phyloP scores from a whole-genome alignment of 2,329 filamentous ascomycete species.

The Tolypocladium paradoxum region DNA sequence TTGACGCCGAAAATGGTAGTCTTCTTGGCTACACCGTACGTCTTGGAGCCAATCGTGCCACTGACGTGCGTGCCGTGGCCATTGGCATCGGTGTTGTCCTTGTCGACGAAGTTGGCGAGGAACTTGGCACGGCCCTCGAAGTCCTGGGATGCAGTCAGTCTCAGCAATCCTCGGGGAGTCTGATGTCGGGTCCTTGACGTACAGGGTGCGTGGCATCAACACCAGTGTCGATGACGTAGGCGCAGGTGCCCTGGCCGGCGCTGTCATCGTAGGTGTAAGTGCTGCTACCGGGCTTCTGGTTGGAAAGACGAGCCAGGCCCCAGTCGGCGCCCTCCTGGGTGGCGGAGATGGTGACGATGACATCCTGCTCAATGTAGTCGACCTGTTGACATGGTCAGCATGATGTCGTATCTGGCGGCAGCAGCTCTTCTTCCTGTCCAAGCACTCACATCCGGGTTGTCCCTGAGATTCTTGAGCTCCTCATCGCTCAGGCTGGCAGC shows the following conservation, averaged over 20 bases:
- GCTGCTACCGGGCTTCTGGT: constrained; percentile 11
- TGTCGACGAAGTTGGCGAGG: constrained; percentile 26
- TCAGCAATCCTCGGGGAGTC: not conserved
- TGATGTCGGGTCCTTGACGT: constrained; percentile 8
- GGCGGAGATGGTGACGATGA: constrained; percentile 39
- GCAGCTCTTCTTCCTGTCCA: not conserved
- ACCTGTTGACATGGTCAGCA: constrained; percentile 4
- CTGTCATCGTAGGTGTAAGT: constrained; percentile 26
- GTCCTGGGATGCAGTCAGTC: constrained; percentile 10
- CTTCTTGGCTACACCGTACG: constrained; percentile 35
- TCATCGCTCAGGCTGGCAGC: constrained; percentile 13
- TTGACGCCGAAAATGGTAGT: constrained; percentile 32
- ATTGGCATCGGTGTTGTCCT: constrained; percentile 26
- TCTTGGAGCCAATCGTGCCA: constrained; percentile 30
- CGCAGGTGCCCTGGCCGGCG: constrained; percentile 28
- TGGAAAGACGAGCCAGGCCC: constrained; percentile 29
- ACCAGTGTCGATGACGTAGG: constrained; percentile 36
- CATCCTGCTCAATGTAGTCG: constrained; percentile 31
- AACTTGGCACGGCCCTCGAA: constrained; percentile 32
- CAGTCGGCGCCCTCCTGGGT: constrained; percentile 28
- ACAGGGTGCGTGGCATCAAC: constrained; percentile 23
- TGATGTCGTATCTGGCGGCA: not conserved
- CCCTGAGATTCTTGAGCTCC: constrained; percentile 14
- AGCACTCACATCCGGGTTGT: constrained; percentile 14
- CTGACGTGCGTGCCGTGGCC: constrained; percentile 38